Evolutionary conservation across 192 early-diverging fungal genomes (phyloP), one percentile per base, ranked within the genome.

Genomic region (Linderina pennispora): DNA sequence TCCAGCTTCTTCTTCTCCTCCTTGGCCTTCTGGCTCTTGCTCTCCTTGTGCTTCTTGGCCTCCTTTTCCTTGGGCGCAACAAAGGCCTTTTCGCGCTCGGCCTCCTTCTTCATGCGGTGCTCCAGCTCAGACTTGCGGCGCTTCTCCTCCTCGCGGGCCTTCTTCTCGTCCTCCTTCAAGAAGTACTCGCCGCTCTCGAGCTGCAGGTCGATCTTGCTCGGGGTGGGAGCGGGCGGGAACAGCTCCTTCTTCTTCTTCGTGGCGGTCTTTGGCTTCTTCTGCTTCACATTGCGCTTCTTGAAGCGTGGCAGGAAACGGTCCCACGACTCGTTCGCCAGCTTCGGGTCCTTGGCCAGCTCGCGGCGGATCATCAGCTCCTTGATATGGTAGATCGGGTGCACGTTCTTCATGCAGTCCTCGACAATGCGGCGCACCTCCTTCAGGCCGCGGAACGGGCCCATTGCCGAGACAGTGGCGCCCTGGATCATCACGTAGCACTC

Each of bases 381-480:
- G 65, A 99, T 99, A 45, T 99, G 91, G 73, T 99, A 97, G 53
- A 99, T 95, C 23, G 96, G 96, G 66, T 99, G 96, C 32, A 97
- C 71, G 71, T 99, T 99, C 56, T 94, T 94, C 82, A 99, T 90
- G 56, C 96, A 99, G 72, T 99, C 96, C 40, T 91, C 68, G 3
- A 99, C 86, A 35, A 99, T 92, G 31, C 86, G 72, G 18, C 93
- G 80, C 18, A 92, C 85, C 32, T 87, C 81, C 63, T 92, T 91
- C 25, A 99, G 46, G 2, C 91, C 90, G 53, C 85, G 88, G 70
- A 82, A 87, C 5, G 87, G 83, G 2, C 96, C 96, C 91, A 99
- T 95, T 15, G 67, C 78, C 4, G 90, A 83, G 0, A 99, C 96
- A 1, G 96, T 99, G 54, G 94, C 93, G 37, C 97, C 97, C 59